Evolutionary conservation across 306 rosid species (phyloP), one percentile per base, ranked within the genome.

Genomic region (Trifolium subterraneum): DNA sequence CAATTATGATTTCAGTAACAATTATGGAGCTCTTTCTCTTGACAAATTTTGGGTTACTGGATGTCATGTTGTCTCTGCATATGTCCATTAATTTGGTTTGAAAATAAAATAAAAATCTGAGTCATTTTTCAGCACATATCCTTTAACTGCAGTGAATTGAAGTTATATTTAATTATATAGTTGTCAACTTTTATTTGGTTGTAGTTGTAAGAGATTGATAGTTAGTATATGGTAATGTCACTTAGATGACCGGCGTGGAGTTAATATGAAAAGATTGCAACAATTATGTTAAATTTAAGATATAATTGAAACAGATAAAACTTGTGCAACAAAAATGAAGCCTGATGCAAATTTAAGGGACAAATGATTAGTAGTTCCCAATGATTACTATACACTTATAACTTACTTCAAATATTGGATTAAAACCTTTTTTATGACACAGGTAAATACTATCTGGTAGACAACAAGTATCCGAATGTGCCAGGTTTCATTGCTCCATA

Each of bases 361-460:
- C 79, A 74, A 3, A 20, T 48, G 35, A 27, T 67, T 25, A 64
- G 66, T 38, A 44, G 48, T 76, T 72, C 33, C 23, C 3, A 4
- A 19, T 48, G 33, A 70, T n/a, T 36, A 54, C 68, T 60, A 22
- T 68, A 50, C 69, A 69, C 22, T 12, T 62, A 14, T 68, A 54
- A 39, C 61, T 62, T 45, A 61, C 70, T 76, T 62, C 59, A 66
- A 60, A 29, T 73, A 2, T 64, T 81, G 22, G 63, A 72, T 64
- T 45, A 71, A 58, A 56, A 68, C 70, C 67, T 60, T 73, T 83
- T 62, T 72, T 19, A 65, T 67, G 68, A 64, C 86, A 86, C 90
- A 90, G 98, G 98, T 68, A 93, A 85, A 77, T 93, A 83, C 86
- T 90, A 93, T 84, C 85, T 93, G 7, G 88, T 90, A 79, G 95